Base-by-base conservation (phyloP, 2,329 filamentous ascomycete species). In the Colletotrichum tabaci region DNA sequence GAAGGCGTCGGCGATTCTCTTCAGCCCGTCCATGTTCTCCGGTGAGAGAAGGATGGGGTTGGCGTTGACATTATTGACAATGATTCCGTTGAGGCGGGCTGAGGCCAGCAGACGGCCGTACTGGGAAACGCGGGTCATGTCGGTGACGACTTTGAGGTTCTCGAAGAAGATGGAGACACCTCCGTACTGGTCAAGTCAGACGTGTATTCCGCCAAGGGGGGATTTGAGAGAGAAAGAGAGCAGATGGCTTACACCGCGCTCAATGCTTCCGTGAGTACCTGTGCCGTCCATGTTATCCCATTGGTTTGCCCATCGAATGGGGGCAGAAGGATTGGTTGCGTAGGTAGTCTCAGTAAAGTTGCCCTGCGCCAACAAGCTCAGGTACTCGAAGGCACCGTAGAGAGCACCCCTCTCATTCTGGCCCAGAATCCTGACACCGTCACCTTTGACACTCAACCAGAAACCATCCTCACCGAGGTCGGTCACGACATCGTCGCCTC, bases 31-130 rank as follows among this genome's bases (percentile, higher is more conserved):
- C 64, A 93, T 84, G 74, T 93, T 93, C 16, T 80, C 78, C 1
- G 84, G 75, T 5, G 80, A 89, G 12, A 93, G 81, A 0, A 92
- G 81, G 0, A 83, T 84, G 2, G 87, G 83, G 75, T 93, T 90
- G 5, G 92, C 91, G 75, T 94, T 94, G 76, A 93, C 92, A 69
- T 94, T 94, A 81, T 93, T 94, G 75, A 93, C 84, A 3, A 93
- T 81, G 12, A 92, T 84, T 0, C 85, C 92, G 74, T 94, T 94
- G 74, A 94, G 80, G 16, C 90, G 83, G 42, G 93, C 86, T 0
- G 91, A 93, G 3, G 91, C 87, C 16, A 93, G 81, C 3, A 94
- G 84, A 1, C 91, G 90, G 1, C 89, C 91, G 74, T 93, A 93
- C 74, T 91, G 84, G 6, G 84, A 81, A 0, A 87, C 89, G 0